Evolutionary conservation across 805 yeast genomes (phyloP), one percentile per base, ranked within the genome.

Genomic region (Blastobotrys chiropterorum): DNA sequence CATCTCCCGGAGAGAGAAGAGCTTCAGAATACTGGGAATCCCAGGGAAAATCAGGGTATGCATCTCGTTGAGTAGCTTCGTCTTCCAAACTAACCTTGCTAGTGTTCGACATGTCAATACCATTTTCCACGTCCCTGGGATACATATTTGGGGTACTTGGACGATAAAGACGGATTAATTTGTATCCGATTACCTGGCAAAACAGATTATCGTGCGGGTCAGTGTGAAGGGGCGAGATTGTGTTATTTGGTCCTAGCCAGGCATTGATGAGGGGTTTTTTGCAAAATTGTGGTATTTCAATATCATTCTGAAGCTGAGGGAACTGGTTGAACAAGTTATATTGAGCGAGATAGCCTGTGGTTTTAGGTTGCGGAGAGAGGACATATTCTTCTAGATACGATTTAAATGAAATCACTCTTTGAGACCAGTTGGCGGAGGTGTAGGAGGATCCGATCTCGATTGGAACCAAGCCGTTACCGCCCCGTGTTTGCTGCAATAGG

Each of bases 161-260:
- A 26, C 11, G 34, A 26, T 26, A 26, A 26, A 26, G 34, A 6
- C 34, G 34, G 34, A 62, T 53, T 47, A 62, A 60, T 31, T 62
- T 62, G 42, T 56, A 62, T 39, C 65, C 65, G 13, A 59, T 63
- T 3, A 53, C 56, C 45, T 62, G 65, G 2, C 53, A 57, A 4
- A 62, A 53, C 15, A 62, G 45, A 47, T 62, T 62, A 44, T 57
- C 42, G 38, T 57, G 49, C 43, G 51, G 49, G 45, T 62, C 65
- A 3, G 56, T 57, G 50, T 62, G 65, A 6, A 60, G 55, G n/a
- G 65, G 65, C 1, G 63, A 54, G 6, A 62, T 54, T 1, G 65
- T 62, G 13, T 56, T 54, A 2, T 51, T 38, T 5, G 65, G 63
- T 2, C 65, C 65, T 15, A 62, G 48, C 65, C 65, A 62, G 8